These are phyloP conservation scores for Penicillium sp. DNA, from an alignment of 2,329 filamentous ascomycete species.

Conservation along the genomic window DNA sequence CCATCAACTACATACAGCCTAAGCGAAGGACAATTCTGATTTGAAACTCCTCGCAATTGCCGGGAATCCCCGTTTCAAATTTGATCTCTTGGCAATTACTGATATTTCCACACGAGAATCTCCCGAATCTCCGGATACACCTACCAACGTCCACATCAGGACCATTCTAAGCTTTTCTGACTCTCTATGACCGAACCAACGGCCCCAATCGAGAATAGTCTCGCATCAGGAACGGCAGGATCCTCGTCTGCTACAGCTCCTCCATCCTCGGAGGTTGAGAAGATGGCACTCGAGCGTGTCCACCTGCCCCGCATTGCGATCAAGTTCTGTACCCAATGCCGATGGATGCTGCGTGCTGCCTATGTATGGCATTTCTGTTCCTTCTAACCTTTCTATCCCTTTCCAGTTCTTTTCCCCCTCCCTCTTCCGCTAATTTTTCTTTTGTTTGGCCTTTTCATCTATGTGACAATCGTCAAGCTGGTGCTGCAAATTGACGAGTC, in stretches of 20 bases:
- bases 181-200: slow-evolving; percentile 24
- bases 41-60: no score
- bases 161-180: not conserved
- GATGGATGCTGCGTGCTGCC: slow-evolving; percentile 85
- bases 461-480: not conserved
- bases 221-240: slow-evolving; percentile 8
- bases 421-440: no score
- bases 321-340: slow-evolving; percentile 89
- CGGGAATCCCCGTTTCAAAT: not conserved
- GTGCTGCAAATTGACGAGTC: not conserved
- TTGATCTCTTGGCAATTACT: no score
- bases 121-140: not conserved
- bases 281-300: slow-evolving; percentile 25
- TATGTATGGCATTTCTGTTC: slow-evolving; percentile 63
- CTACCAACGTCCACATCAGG: not conserved
- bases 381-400: not conserved
- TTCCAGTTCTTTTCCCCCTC: no score
- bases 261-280: slow-evolving; percentile 6
- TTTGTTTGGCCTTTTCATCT: not conserved
- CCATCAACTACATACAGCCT: slow-evolving; percentile 4
- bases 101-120: not conserved
- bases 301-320: slow-evolving; percentile 78
- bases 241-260: not conserved
- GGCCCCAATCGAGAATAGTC: slow-evolving; percentile 17
- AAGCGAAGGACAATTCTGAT: not conserved